These are phyloP conservation scores for Heliamphora exappendiculata DNA, from an alignment of 148 eudicot species.

Conservation along the genomic window DNA sequence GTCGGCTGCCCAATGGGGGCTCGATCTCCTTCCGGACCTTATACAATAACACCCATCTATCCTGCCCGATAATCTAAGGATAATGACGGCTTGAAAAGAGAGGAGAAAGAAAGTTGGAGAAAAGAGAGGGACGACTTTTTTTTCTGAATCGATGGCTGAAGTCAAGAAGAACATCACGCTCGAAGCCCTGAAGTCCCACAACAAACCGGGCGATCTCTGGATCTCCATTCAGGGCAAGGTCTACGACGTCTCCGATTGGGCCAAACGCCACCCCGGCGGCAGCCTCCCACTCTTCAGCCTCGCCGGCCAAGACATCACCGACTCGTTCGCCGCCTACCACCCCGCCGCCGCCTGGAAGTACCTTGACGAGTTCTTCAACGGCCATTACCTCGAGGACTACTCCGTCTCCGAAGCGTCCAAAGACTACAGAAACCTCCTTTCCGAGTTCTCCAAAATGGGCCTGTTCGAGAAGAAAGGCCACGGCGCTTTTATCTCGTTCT, in stretches of 20 bases:
- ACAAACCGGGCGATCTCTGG: slow-evolving; percentile 52
- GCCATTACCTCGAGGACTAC: slow-evolving; percentile 36
- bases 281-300: slow-evolving; percentile 38
- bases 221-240: slow-evolving; percentile 56
- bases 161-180: slow-evolving; percentile 35
- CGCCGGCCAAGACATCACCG: slow-evolving; percentile 55
- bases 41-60: too few species aligned
- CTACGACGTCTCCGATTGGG: slow-evolving; percentile 54
- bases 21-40: too few species aligned
- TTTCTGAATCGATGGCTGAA: slow-evolving; percentile 19
- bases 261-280: slow-evolving; percentile 48
- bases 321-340: slow-evolving; percentile 46
- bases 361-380: slow-evolving; percentile 42
- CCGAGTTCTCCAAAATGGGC: slow-evolving; percentile 45
- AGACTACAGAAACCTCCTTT: slow-evolving; percentile 40
- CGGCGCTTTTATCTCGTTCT: slow-evolving; percentile 15
- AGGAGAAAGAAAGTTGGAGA: too few species aligned
- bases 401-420: slow-evolving; percentile 40
- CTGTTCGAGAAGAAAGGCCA: slow-evolving; percentile 57
- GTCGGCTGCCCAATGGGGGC: too few species aligned
- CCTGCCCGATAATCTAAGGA: too few species aligned
- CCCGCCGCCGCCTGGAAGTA: slow-evolving; percentile 35
- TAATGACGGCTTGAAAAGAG: too few species aligned
- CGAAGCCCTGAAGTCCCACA: slow-evolving; percentile 40
- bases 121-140: too few species aligned